Conservation (phyloP, 768 basidiomycete genomes). For the Termitomyces sp. region DNA sequence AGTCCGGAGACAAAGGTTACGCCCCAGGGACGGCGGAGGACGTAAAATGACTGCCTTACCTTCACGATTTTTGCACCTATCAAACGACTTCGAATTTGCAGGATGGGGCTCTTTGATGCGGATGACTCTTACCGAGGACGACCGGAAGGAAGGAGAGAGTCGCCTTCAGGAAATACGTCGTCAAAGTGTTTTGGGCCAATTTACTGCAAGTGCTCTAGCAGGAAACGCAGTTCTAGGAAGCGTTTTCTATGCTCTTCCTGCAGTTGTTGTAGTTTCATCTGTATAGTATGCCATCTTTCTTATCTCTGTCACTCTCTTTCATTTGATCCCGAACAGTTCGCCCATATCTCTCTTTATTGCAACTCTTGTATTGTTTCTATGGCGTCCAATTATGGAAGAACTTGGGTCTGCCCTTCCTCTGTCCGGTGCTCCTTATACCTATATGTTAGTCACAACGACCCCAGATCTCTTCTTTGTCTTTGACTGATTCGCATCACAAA, state of each 20-base stretch:
- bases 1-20: slow-evolving; percentile 13
- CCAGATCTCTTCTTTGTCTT: not conserved
- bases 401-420: slow-evolving; percentile 67
- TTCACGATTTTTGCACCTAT: slow-evolving; percentile 60
- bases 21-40: slow-evolving; percentile 41
- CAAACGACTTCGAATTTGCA: slow-evolving; percentile 67
- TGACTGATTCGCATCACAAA: not conserved
- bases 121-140: slow-evolving; percentile 42
- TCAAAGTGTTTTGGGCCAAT: slow-evolving; percentile 54
- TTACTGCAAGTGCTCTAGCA: slow-evolving; percentile 61
- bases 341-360: slow-evolving; percentile 68
- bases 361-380: slow-evolving; percentile 59
- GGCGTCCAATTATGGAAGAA: slow-evolving; percentile 76
- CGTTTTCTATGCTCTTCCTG: slow-evolving; percentile 68
- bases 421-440: slow-evolving; percentile 69
- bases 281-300: slow-evolving; percentile 49
- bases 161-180: slow-evolving; percentile 26
- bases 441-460: slow-evolving; percentile 40
- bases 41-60: slow-evolving; percentile 40
- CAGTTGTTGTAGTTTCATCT: slow-evolving; percentile 54
- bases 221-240: slow-evolving; percentile 68
- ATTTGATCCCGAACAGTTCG: slow-evolving; percentile 40
- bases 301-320: not conserved
- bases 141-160: slow-evolving; percentile 32
- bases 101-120: slow-evolving; percentile 61